phyloP scores from a whole-genome alignment of 2,329 filamentous ascomycete species.

The Gliomastix tumulicola region DNA sequence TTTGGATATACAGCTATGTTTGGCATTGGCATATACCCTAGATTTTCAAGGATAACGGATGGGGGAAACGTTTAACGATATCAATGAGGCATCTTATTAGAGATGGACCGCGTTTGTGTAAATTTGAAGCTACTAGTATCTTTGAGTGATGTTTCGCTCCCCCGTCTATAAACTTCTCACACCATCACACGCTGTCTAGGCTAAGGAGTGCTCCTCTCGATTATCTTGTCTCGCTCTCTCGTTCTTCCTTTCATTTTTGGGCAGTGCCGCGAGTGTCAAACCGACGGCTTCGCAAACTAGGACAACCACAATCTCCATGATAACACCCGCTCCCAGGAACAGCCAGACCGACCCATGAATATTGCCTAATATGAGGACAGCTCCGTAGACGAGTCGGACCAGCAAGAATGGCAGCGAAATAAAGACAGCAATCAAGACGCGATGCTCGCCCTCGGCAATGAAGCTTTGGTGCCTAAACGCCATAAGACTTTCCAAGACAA shows the following conservation, averaged over 20 bases:
- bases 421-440: constrained; percentile 38
- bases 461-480: constrained; percentile 27
- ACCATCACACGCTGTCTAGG: too few relatives aligned
- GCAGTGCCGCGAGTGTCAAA: constrained; percentile 19
- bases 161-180: too few relatives aligned
- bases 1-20: not conserved
- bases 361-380: constrained; percentile 16
- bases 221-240: too few relatives aligned
- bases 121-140: too few relatives aligned
- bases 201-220: too few relatives aligned
- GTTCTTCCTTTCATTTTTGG: too few relatives aligned
- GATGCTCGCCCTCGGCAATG: constrained; percentile 43
- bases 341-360: constrained; percentile 17
- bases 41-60: too few relatives aligned
- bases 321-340: constrained; percentile 20
- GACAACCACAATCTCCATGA: constrained; percentile 24
- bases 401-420: constrained; percentile 23
- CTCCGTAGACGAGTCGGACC: constrained; percentile 22
- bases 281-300: constrained; percentile 20
- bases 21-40: too few relatives aligned
- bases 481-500: constrained; percentile 30
- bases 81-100: too few relatives aligned
- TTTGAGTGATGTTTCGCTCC: too few relatives aligned
- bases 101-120: too few relatives aligned
- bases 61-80: too few relatives aligned